Evolutionary conservation across 345 rosid genomes (phyloP), one percentile per base, ranked within the genome.

Genomic region (Cardamine chenopodiifolia): DNA sequence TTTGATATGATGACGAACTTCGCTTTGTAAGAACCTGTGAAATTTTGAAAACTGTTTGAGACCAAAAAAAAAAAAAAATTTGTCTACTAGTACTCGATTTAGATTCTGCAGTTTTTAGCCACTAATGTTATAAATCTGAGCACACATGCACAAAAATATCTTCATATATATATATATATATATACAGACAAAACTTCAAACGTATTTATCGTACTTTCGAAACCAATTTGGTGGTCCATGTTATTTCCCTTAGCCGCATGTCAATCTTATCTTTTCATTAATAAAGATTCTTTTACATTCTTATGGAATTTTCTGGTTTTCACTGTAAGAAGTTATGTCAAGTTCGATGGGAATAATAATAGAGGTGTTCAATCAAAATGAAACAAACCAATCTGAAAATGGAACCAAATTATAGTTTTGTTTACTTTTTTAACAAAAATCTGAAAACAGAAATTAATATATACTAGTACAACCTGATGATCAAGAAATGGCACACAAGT

Each of bases 61-160:
- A 59, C 62, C 53, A 20, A 31, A 5, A 50, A 59, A 40, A 22
- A 48, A 0, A 7, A 44, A 17, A 48, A 29, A 10, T 28, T 17
- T 60, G 78, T 52, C 26, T 61, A 23, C n/a, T 72, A 78, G 74
- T 78, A 45, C 50, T 55, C 34, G 52, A 40, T 78, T 72, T 78
- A 67, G 81, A 77, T 77, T 77, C 80, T 71, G 35, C 72, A 49
- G 59, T 28, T 77, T 69, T 65, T 34, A 77, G 68, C 80, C 80
- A 71, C 72, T 39, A 63, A 26, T 54, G 48, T 42, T 75, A 77
- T 70, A 65, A 49, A 64, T 71, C 74, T 71, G 25, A 57, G 32
- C 54, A 70, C 54, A 69, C 59, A 76, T 45, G 66, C 80, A 64
- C 66, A 70, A 76, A 62, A 77, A 77, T 77, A 77, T 77, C 77